Evolutionary conservation across 176 grass and related monocot genomes (phyloP).

Genomic region (Cymbopogon citratus): DNA sequence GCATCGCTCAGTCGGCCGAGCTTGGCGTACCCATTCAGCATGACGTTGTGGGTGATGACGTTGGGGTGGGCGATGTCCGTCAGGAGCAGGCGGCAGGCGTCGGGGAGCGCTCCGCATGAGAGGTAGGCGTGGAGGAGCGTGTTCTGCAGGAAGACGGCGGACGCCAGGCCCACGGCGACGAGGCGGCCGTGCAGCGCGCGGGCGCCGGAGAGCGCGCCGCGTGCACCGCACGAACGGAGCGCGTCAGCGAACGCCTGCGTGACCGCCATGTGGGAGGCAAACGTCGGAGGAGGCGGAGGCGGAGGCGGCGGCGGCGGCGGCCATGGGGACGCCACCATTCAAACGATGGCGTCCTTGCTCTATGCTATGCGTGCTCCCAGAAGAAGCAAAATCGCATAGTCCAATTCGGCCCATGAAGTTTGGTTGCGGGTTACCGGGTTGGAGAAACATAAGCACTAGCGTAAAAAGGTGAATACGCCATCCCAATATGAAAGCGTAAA

Average conservation of each 20-base stretch:
- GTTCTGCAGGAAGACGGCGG: constrained; percentile 86
- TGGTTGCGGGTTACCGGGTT: neutral
- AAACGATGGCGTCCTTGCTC: constrained; percentile 21
- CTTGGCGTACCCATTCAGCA: constrained; percentile 61
- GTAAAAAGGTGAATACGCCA: neutral
- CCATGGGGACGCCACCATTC: constrained; percentile 80
- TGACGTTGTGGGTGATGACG: constrained; percentile 77
- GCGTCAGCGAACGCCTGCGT: constrained; percentile 68
- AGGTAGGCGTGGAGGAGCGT: constrained; percentile 77
- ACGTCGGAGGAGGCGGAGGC: neutral
- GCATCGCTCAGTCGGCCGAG: constrained; percentile 49
- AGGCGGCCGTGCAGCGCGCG: constrained; percentile 71
- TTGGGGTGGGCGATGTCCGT: constrained; percentile 48
- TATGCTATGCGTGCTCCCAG: neutral
- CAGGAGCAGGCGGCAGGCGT: constrained; percentile 53
- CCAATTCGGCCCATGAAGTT: neutral
- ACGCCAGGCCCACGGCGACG: constrained; percentile 65
- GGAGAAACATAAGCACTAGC: neutral
- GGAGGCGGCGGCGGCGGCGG: constrained; percentile 27
- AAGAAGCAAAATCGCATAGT: neutral
- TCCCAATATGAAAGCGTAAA: neutral
- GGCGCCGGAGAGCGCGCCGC: constrained; percentile 30
- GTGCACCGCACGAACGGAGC: constrained; percentile 42
- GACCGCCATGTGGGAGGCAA: constrained; percentile 56
- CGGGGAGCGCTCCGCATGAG: constrained; percentile 53